Conservation (phyloP, 2,329 filamentous ascomycete genomes). For the Monilinia fructicola region DNA sequence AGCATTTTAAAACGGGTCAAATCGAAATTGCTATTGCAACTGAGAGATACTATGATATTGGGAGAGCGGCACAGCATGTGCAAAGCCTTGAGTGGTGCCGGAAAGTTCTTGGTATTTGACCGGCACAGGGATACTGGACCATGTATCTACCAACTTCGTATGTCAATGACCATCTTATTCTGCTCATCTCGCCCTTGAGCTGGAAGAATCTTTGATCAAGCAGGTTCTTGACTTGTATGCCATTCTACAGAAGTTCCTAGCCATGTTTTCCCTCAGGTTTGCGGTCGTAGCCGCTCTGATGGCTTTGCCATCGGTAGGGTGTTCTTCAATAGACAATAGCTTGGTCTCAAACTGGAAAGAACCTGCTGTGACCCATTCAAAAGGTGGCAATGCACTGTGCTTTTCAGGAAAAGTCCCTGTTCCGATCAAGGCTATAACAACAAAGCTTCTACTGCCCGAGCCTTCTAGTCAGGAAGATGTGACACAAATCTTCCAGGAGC, state of each 20-base stretch:
- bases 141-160: background rate
- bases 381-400: background rate
- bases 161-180: background rate
- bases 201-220: background rate
- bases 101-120: background rate
- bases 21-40: background rate
- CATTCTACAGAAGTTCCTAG: background rate
- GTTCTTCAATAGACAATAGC: background rate
- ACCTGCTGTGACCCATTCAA: background rate
- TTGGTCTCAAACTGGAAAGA: background rate
- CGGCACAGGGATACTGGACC: background rate
- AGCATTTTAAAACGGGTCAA: background rate
- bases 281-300: background rate
- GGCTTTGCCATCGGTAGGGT: background rate
- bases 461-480: background rate
- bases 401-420: background rate
- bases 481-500: background rate
- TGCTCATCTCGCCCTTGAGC: background rate
- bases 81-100: background rate
- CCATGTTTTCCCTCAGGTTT: background rate
- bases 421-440: background rate
- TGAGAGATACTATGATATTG: background rate
- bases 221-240: background rate
- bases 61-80: conserved; percentile 1
- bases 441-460: background rate